Evolutionary conservation across 108 stramenopile species (phyloP), one percentile per base, ranked within the genome.

Genomic region (Licmophora abbreviata): DNA sequence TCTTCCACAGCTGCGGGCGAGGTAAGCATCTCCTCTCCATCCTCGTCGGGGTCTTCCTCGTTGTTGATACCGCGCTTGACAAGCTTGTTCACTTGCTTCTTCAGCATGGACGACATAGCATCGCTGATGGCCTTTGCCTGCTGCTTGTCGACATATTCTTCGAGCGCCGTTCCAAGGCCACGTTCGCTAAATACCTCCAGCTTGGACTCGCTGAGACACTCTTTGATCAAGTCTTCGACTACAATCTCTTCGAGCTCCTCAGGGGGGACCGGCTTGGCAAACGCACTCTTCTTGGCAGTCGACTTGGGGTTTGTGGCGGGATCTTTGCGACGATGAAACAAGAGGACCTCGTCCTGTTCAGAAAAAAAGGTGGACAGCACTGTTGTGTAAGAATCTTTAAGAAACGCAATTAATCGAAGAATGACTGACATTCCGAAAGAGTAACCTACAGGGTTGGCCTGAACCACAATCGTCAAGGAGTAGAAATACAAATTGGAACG

Each of bases 81-180:
- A 29, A 73, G 48, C 38, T 47, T 59, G 31, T 65, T 64, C 37
- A 73, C 73, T 23, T 65, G 46, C 53, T 80, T 71, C 22, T 41
- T 70, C 24, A 87, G 73, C 27, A 61, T 51, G 43, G 68, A 69
- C 36, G 59, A 64, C 3, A 85, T 61, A 35, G 51, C 46, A 30
- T 86, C 85, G 10, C 63, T 44, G 45, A 94, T 77, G 41, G 92
- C 81, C 27, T 56, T 49, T 0, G 57, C 59, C 47, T 71, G 53
- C 33, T 66, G 57, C 70, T 96, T 93, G 43, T 71, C 56, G 3
- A 96, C 95, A 53, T 83, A 96, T n/a, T 84, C 81, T 32, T 94
- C 82, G 34, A 96, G 67, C 4, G 95, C 92, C 54, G 48, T 12
- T 15, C 58, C 48, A 37, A 91, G 57, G 34, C 43, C 29, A 47